Conservation (phyloP, 225 moss, liverwort and hornwort genomes). For the Polytrichum formosum region DNA sequence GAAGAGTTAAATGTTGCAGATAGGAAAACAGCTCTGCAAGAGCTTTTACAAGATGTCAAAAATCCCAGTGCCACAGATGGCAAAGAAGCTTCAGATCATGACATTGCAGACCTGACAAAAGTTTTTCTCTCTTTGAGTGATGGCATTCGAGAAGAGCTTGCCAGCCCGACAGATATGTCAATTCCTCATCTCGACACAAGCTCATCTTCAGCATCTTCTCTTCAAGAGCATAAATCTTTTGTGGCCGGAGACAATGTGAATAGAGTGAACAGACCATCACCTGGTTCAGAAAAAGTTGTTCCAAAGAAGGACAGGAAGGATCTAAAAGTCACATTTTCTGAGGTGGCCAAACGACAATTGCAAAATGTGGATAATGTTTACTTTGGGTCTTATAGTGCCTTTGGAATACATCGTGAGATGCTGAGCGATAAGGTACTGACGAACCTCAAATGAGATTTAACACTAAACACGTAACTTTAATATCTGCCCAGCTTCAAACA, state of each 20-base stretch:
- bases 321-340: slow-evolving; percentile 65
- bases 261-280: slow-evolving; percentile 11
- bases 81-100: slow-evolving; percentile 8
- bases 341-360: slow-evolving; percentile 62
- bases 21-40: slow-evolving; percentile 24
- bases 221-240: not conserved
- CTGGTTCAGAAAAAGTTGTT: slow-evolving; percentile 9
- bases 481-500: not conserved
- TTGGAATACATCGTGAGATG: slow-evolving; percentile 85
- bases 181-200: slow-evolving; percentile 5
- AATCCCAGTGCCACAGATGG: slow-evolving; percentile 7
- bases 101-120: slow-evolving; percentile 26
- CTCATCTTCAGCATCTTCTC: slow-evolving; percentile 6
- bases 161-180: slow-evolving; percentile 18
- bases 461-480: not conserved
- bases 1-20: slow-evolving; percentile 36
- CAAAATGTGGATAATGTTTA: slow-evolving; percentile 75
- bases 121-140: slow-evolving; percentile 29
- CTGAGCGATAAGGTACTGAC: slow-evolving; percentile 70
- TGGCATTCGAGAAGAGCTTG: slow-evolving; percentile 29
- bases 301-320: slow-evolving; percentile 51
- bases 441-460: not conserved
- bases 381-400: slow-evolving; percentile 86
- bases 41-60: slow-evolving; percentile 23
- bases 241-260: slow-evolving; percentile 2